Percentiles rank a stretch among this genome's conserved stretches.
Evolutionary conservation across 2,329 filamentous ascomycete genomes (phyloP).

Genomic region (Phyllachora maydis): DNA sequence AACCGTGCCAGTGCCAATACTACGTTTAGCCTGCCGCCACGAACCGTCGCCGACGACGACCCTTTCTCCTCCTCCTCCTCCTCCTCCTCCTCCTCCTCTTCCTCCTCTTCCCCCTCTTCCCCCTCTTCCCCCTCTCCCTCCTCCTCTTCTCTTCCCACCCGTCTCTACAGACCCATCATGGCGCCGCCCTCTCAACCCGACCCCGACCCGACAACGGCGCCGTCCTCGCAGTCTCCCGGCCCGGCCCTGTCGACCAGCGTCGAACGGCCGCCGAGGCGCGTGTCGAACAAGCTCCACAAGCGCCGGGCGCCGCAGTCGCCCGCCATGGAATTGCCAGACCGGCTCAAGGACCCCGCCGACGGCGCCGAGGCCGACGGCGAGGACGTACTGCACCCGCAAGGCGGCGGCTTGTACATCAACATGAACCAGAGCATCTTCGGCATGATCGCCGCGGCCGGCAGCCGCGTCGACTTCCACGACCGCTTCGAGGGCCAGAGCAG

Average conservation of each 20-base stretch:
- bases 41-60: no score
- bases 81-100: no score
- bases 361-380: conserved; percentile 28
- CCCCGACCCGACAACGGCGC: no score
- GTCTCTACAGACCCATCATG: no score
- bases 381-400: conserved; percentile 17
- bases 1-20: no score
- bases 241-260: no score
- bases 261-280: conserved; percentile 16
- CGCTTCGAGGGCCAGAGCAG: conserved; percentile 64
- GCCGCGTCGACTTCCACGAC: conserved; percentile 61
- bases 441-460: conserved; percentile 74
- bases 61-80: no score
- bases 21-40: no score
- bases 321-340: conserved; percentile 30
- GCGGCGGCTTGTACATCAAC: conserved; percentile 37
- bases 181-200: no score
- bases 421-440: conserved; percentile 94
- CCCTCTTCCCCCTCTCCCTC: no score
- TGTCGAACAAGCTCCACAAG: conserved; percentile 22
- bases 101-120: no score
- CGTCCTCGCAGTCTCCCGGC: conserved; percentile 2
- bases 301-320: conserved; percentile 17
- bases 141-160: no score
- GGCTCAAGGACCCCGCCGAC: conserved; percentile 24